Evolutionary conservation across 2,329 filamentous ascomycete species (phyloP), one percentile per base, ranked within the genome.

Genomic region (Cytospora paraplurivora): DNA sequence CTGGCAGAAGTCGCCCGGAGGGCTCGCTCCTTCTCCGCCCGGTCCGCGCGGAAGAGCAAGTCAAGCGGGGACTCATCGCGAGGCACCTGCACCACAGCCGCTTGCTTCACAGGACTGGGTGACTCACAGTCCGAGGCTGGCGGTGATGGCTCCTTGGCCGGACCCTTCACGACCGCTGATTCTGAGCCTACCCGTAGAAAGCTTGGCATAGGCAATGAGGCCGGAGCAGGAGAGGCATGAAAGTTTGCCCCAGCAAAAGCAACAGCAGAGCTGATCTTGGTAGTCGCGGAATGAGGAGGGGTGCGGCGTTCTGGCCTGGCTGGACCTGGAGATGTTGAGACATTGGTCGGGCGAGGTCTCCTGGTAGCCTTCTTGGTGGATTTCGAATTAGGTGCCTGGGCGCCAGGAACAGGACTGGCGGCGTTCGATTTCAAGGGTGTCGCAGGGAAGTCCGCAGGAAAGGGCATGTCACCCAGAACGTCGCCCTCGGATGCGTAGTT

Each of bases 161-260:
- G 66, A 13, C 50, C 38, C 32, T 58, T 62, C 17, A 61, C 54
- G 17, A 54, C 41, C 3, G 57, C 62, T 38, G 64, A 61, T 41
- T 66, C 64, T 27, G 64, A 63, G 32, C 64, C 33, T 57, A 64
- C 35, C 35, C 54, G 61, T 66, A 90, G 59, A 44, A 69, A 68
- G 15, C 65, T 67, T 27, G 95, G 95, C 64, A 97, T 90, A 0
- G 95, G 95, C 37, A 99, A 81, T 32, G 92, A 88, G 10, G 93
- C 96, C 0, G 95, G 90, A 1, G 93, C 94, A 21, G 95, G 95
- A 10, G 95, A 98, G 49, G 93, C 91, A 76, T 97, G 93, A 75
- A 98, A 99, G 47, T 62, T 66, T 38, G 94, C 90, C 15, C 94
- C 95, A 47, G 95, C 95, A 77, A 97, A 99, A 53, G 89, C 88